phyloP scores from a whole-genome alignment of 2,329 filamentous ascomycete species.

The Trichophaea hybrida region DNA sequence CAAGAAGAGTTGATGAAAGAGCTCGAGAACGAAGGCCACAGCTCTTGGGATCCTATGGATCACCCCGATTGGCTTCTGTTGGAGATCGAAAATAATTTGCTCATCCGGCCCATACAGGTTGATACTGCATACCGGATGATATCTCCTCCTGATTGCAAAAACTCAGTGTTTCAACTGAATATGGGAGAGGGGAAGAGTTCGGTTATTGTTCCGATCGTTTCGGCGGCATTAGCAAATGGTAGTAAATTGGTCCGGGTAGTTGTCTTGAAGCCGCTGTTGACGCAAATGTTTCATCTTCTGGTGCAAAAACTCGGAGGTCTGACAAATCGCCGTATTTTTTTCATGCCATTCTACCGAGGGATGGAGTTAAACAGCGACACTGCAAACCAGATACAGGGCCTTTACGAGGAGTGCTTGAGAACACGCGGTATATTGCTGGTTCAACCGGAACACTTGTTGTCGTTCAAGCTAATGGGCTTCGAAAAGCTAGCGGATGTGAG shows the following conservation, averaged over 20 bases:
- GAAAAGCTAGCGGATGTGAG: slow-evolving; percentile 34
- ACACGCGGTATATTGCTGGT: slow-evolving; percentile 43
- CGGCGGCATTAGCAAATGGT: slow-evolving; percentile 39
- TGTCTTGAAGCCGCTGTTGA: slow-evolving; percentile 46
- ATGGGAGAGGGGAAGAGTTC: slow-evolving; percentile 61
- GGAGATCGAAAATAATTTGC: slow-evolving; percentile 49
- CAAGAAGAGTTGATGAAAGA: slow-evolving; percentile 7
- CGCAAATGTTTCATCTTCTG: slow-evolving; percentile 47
- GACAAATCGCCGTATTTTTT: slow-evolving; percentile 40
- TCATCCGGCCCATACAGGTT: slow-evolving; percentile 47
- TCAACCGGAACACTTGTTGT: slow-evolving; percentile 50
- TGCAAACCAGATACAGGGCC: slow-evolving; percentile 30
- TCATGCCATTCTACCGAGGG: slow-evolving; percentile 45
- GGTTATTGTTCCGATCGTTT: slow-evolving; percentile 52
- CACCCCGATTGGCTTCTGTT: slow-evolving; percentile 50
- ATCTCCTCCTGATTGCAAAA: slow-evolving; percentile 31
- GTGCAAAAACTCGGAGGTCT: slow-evolving; percentile 43
- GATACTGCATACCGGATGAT: slow-evolving; percentile 46
- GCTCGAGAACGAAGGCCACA: slow-evolving; percentile 34
- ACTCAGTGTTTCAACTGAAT: slow-evolving; percentile 49
- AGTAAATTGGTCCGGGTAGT: slow-evolving; percentile 42
- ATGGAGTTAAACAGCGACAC: slow-evolving; percentile 30
- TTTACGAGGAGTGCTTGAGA: slow-evolving; percentile 37
- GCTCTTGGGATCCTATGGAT: slow-evolving; percentile 42
- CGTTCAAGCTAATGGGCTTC: slow-evolving; percentile 47